Base-by-base conservation (phyloP, 305 asterid species). In the Ajuga reptans region DNA sequence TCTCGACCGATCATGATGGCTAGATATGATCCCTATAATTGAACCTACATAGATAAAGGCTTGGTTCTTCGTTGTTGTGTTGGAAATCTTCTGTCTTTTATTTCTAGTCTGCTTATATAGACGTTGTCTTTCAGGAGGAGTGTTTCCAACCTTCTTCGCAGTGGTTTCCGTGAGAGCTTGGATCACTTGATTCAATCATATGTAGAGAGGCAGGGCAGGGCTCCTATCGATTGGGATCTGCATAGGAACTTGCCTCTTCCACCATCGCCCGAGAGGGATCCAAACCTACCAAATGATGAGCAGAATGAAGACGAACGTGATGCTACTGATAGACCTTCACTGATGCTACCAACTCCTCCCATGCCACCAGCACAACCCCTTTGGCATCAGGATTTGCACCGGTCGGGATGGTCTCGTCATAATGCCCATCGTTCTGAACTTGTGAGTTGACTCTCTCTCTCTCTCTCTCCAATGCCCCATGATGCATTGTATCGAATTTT, bases 81-180 rank as follows among this genome's bases (percentile, higher is more conserved):
- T 11, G 45, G 11, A 36, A 36, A 21, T 21, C n/a, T 21, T 21
- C 27, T 2, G 2, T 21, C 27, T 21, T 21, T 21, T 0, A 5
- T 64, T 68, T 72, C 58, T 24, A 5, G 42, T 57, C 49, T 12
- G 52, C 74, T 58, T 70, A 36, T 42, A 24, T 69, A 57, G 46
- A 34, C 54, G 59, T 15, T 75, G 60, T 72, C 67, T 66, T 77
- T 29, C 78, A 92, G 98, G 94, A 90, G 98, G 83, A 90, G 97
- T n/a, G 98, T 92, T 71, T 92, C 98, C 4, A 92, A 84, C 79
- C 91, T 92, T 74, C 97, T 92, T 79, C 90, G 78, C 17, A 92
- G 98, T 83, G 96, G 97, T 72, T 92, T 92, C 72, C 96, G 98
- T 31, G 96, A 85, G 82, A 92, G 95, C 81, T 79, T 92, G 64